Base-by-base conservation (phyloP, 495 filamentous ascomycete genomes). In the Hypoxylon intermedium region DNA sequence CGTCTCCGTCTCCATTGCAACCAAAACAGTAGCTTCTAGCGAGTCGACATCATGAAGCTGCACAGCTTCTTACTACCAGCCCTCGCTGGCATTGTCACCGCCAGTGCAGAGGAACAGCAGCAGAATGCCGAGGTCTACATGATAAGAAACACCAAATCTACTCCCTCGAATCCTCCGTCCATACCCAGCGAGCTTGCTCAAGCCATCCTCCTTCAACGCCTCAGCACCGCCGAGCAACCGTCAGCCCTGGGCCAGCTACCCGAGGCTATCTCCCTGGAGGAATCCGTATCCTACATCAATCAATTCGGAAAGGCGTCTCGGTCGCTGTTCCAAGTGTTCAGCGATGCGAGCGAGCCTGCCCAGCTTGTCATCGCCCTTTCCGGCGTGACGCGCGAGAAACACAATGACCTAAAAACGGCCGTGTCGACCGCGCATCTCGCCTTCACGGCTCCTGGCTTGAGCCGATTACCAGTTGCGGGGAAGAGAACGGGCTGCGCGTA, bases 351-450 rank as follows among this genome's bases (percentile, higher is more conserved):
- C 24, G 69, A 74, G 43, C 72, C 76, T 34, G 65, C 69, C 42
- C 80, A 84, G 67, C 72, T 84, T 9, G 69, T 83, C 9, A 67
- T 84, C 46, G 65, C 82, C 37, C 68, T 84, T 23, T 79, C 82
- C 57, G 81, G 81, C 40, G 45, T 75, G 15, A 71, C 72, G 6
- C n/a, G 64, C 2, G 52, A 73, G 36, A 67, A 75, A 1, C 49
- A 70, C 36, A 43, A 61, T 42, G 48, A 65, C 18, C 26, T 78
- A 16, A 72, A 63, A 65, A 58, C 69, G 18, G 63, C 67, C 47
- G 36, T 78, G 47, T 45, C 68, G 24, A 55, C 56, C 33, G 65
- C 73, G 16, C 56, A 72, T n/a, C 70, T 74, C 12, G 68, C 75
- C 0, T 83, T 84, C 62, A 66, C 72, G 65, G 23, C 79, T 72